Evolutionary conservation across 2,329 filamentous ascomycete genomes (phyloP).

Genomic region (Claviceps paspali): DNA sequence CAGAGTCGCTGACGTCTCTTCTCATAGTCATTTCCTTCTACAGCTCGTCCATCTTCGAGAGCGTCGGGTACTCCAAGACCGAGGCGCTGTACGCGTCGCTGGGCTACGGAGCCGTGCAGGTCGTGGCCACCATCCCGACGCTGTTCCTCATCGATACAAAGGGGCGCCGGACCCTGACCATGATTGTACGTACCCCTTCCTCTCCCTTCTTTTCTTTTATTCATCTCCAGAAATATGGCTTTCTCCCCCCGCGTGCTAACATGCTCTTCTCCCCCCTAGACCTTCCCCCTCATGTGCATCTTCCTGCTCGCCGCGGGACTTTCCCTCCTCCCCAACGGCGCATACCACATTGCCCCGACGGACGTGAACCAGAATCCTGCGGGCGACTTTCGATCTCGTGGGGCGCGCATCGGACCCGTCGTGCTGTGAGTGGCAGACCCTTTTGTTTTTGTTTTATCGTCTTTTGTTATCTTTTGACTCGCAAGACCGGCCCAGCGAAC

Average conservation of each 20-base stretch:
- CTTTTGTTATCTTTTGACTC: too few species aligned
- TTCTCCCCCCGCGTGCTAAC: background rate
- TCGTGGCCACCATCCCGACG: conserved; percentile 42
- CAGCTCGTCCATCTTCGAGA: conserved; percentile 44
- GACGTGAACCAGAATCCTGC: conserved; percentile 7
- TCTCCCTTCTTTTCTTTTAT: too few species aligned
- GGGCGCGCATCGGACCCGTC: conserved; percentile 9
- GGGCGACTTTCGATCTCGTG: conserved; percentile 6
- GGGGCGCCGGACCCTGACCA: conserved; percentile 32
- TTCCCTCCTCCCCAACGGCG: conserved; percentile 10
- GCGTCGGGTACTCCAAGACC: conserved; percentile 39
- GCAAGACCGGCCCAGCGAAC: too few species aligned
- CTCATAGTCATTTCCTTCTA: conserved; percentile 71
- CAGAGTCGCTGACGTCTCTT: too few species aligned
- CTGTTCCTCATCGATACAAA: conserved; percentile 45
- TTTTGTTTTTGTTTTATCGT: too few species aligned
- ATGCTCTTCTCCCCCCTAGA: conserved; percentile 1
- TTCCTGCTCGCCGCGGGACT: conserved; percentile 13
- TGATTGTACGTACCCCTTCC: too few species aligned
- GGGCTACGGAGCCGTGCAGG: conserved; percentile 43
- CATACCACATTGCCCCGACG: conserved; percentile 8
- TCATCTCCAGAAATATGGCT: too few species aligned
- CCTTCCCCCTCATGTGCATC: conserved; percentile 15
- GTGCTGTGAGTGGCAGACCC: conserved; percentile 8
- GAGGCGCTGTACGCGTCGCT: conserved; percentile 43